A percentile compares a stretch with the other conserved stretches of the same genome.
These are phyloP conservation scores for Simplicillium aogashimaense DNA, from an alignment of 2,329 filamentous ascomycete genomes.

Conservation along the genomic window DNA sequence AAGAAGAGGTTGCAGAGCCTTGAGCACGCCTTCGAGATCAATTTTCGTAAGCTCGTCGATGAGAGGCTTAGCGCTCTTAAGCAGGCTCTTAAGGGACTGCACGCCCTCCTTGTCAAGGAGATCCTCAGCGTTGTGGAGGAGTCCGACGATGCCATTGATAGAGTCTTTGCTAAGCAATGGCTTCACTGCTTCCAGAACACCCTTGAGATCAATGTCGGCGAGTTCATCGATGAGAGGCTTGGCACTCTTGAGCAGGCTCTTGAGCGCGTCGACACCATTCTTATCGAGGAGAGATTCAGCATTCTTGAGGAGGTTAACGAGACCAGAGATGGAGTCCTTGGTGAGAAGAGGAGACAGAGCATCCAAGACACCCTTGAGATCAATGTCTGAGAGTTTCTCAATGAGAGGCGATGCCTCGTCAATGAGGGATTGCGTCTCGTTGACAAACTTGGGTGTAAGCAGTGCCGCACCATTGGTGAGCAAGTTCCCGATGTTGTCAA, in stretches of 20 bases:
- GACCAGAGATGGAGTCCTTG: constrained; percentile 15
- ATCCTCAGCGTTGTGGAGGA: constrained; percentile 18
- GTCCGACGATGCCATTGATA: constrained; percentile 15
- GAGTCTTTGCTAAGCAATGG: constrained; percentile 17
- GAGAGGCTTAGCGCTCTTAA: constrained; percentile 16
- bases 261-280: constrained; percentile 25
- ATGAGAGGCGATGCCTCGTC: constrained; percentile 22
- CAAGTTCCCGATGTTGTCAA: constrained; percentile 21
- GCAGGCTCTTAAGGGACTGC: constrained; percentile 12
- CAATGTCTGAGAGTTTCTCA: constrained; percentile 14
- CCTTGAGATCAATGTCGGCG: constrained; percentile 19
- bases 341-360: constrained; percentile 17
- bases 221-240: constrained; percentile 18
- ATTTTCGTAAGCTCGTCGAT: constrained; percentile 19
- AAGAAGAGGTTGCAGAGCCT: constrained; percentile 15
- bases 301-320: constrained; percentile 18
- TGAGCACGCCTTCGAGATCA: constrained; percentile 19
- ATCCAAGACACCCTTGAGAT: constrained; percentile 18
- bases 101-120: constrained; percentile 14
- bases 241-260: constrained; percentile 21
- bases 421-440: constrained; percentile 22
- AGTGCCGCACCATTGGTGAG: constrained; percentile 25
- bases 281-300: constrained; percentile 19
- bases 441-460: constrained; percentile 20
- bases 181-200: constrained; percentile 16